A percentile compares a stretch with the other conserved stretches of the same genome.
These are phyloP conservation scores for Alternaria ventricosa DNA, from an alignment of 2,329 filamentous ascomycete species.

Conservation along the genomic window DNA sequence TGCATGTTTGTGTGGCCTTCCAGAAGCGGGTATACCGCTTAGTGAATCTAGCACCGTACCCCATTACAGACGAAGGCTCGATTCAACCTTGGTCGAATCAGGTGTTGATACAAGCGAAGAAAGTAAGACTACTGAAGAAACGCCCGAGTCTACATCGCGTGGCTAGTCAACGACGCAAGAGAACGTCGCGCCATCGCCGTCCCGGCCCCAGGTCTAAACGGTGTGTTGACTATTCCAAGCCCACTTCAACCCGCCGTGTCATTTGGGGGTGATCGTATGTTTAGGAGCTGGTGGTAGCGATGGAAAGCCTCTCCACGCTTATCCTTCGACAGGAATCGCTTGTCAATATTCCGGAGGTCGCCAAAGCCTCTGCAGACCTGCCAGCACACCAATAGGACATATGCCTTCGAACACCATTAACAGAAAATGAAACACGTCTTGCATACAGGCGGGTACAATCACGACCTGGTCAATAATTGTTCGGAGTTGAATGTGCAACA, in stretches of 20 bases:
- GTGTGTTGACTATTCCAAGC: not conserved
- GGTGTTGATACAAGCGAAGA: constrained; percentile 1
- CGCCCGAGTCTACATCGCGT: not conserved
- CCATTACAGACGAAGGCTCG: not conserved
- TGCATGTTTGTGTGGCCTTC: constrained; percentile 29
- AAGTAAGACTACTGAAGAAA: not conserved
- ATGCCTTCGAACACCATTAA: constrained; percentile 11
- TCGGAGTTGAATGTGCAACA: constrained; percentile 9
- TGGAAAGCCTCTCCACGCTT: constrained; percentile 34
- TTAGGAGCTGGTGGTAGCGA: constrained; percentile 16
- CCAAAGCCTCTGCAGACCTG: constrained; percentile 12
- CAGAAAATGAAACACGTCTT: constrained; percentile 30
- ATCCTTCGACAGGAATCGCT: constrained; percentile 29
- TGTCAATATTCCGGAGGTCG: constrained; percentile 3
- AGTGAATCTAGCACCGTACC: not conserved
- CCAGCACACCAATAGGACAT: constrained; percentile 29
- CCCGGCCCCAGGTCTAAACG: not conserved
- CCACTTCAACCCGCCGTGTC: not conserved
- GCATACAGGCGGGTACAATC: constrained; percentile 17
- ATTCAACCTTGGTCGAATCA: constrained; percentile 1
- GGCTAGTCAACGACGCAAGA: not conserved
- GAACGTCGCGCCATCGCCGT: not conserved
- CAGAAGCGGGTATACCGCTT: constrained; percentile 32
- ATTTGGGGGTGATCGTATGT: constrained; percentile 1
- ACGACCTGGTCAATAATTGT: constrained; percentile 25